Conservation (phyloP, 2,329 filamentous ascomycete species). For the Endoconidiophora laricicola region DNA sequence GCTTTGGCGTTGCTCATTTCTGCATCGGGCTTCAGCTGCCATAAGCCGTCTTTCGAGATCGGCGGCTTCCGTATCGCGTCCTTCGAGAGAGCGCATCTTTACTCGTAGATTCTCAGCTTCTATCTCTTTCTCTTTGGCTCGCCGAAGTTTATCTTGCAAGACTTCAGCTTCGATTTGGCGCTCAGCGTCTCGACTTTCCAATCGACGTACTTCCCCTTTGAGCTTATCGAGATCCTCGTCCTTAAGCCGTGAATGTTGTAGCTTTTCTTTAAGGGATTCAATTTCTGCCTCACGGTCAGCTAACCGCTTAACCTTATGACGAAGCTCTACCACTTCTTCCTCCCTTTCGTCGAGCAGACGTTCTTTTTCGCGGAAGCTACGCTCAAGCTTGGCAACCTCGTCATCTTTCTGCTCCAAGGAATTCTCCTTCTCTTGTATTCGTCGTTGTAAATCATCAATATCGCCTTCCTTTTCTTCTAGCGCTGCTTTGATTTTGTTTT, state of each 20-base stretch:
- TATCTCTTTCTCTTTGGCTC: conserved; percentile 8
- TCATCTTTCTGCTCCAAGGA: conserved; percentile 7
- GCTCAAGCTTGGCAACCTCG: conserved; percentile 23
- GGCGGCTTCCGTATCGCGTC: conserved; percentile 7
- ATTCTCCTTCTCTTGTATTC: conserved; percentile 4
- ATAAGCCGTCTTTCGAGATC: conserved; percentile 28
- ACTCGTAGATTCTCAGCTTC: conserved; percentile 8
- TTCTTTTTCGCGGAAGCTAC: conserved; percentile 3
- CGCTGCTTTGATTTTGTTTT: conserved; percentile 32
- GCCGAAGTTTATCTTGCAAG: conserved; percentile 6
- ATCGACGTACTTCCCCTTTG: conserved; percentile 7
- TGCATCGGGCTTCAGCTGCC: conserved; percentile 40
- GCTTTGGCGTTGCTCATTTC: conserved; percentile 33
- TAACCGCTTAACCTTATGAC: conserved; percentile 6
- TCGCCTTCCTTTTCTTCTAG: conserved; percentile 37
- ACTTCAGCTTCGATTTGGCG: conserved; percentile 6
- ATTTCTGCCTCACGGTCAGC: conserved; percentile 9
- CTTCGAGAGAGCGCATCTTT: conserved; percentile 5
- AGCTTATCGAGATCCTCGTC: conserved; percentile 3
- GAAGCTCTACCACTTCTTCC: conserved; percentile 4
- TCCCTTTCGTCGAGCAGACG: conserved; percentile 7
- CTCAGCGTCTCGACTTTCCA: conserved; percentile 6
- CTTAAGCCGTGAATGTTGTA: not conserved
- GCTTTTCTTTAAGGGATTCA: conserved; percentile 8
- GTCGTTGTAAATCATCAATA: conserved; percentile 18